phyloP scores from a whole-genome alignment of 768 basidiomycete species.

The Rickenella mellea region DNA sequence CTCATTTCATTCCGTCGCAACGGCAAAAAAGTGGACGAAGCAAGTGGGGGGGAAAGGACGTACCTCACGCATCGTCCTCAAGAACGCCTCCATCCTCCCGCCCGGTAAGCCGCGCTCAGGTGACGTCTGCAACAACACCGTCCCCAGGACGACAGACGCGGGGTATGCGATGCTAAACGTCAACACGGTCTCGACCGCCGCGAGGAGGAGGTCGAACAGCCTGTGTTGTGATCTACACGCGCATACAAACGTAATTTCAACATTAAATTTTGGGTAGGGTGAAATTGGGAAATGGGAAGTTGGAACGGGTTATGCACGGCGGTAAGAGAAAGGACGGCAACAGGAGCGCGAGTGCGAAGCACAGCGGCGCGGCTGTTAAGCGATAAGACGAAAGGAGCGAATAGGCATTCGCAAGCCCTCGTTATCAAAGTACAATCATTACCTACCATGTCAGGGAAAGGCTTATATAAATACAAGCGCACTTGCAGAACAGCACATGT shows the following conservation, averaged over 20 bases:
- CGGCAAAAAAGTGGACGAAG: too few relatives aligned
- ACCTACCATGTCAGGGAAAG: too few relatives aligned
- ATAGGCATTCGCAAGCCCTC: too few relatives aligned
- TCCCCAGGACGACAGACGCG: slow-evolving; percentile 75
- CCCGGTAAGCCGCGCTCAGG: slow-evolving; percentile 51
- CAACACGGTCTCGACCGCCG: slow-evolving; percentile 62
- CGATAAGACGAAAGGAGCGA: too few relatives aligned
- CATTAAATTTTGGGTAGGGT: too few relatives aligned
- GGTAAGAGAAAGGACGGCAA: slow-evolving; percentile 44
- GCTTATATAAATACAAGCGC: too few relatives aligned
- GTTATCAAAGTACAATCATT: too few relatives aligned
- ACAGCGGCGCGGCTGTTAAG: slow-evolving; percentile 59
- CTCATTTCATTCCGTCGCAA: too few relatives aligned
- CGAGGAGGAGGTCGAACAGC: slow-evolving; percentile 76
- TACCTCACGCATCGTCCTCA: slow-evolving; percentile 77
- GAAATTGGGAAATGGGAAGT: neutral
- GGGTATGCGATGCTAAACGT: slow-evolving; percentile 83
- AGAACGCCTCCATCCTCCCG: slow-evolving; percentile 73
- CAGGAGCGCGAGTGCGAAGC: slow-evolving; percentile 47
- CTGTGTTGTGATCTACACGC: slow-evolving; percentile 53
- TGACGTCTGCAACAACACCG: slow-evolving; percentile 83
- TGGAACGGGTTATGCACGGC: too few relatives aligned
- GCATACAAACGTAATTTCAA: too few relatives aligned
- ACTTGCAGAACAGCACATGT: too few relatives aligned
- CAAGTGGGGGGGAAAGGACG: too few relatives aligned